Conservation (phyloP, 2,329 filamentous ascomycete species). For the Diaporthe australafricana region DNA sequence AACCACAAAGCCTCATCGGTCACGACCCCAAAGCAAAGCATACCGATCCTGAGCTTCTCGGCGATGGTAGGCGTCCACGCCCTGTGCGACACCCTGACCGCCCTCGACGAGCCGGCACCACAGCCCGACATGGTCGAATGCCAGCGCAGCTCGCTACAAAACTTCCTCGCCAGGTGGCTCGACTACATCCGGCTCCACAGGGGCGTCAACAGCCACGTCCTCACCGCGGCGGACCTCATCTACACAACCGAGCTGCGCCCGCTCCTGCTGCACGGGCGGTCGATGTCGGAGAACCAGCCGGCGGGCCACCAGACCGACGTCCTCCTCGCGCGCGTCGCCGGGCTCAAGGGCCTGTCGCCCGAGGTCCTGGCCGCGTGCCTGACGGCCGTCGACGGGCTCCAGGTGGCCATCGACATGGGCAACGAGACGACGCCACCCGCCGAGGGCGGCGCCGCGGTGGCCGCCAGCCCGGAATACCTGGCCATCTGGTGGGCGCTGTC, state of each 20-base stretch:
- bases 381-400: conserved; percentile 16
- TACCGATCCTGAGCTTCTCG: conserved; percentile 59
- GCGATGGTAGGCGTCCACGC: conserved; percentile 57
- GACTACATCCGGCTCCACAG: conserved; percentile 55
- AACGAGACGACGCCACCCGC: not conserved
- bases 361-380: conserved; percentile 15
- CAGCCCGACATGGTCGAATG: not conserved
- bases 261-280: conserved; percentile 37
- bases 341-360: conserved; percentile 14
- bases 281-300: not conserved
- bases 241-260: conserved; percentile 48
- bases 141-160: conserved; percentile 15
- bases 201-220: conserved; percentile 53
- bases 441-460: not conserved
- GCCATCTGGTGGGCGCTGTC: conserved; percentile 21
- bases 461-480: not conserved
- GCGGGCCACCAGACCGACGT: conserved; percentile 12
- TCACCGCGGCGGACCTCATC: conserved; percentile 48
- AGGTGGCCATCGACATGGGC: conserved; percentile 9
- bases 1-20: conserved; percentile 36
- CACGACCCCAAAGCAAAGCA: conserved; percentile 47
- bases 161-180: conserved; percentile 53
- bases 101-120: conserved; percentile 53
- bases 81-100: conserved; percentile 58
- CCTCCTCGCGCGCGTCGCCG: not conserved